Evolutionary conservation across 2,329 filamentous ascomycete genomes (phyloP).

Genomic region (Diplodia mutila): DNA sequence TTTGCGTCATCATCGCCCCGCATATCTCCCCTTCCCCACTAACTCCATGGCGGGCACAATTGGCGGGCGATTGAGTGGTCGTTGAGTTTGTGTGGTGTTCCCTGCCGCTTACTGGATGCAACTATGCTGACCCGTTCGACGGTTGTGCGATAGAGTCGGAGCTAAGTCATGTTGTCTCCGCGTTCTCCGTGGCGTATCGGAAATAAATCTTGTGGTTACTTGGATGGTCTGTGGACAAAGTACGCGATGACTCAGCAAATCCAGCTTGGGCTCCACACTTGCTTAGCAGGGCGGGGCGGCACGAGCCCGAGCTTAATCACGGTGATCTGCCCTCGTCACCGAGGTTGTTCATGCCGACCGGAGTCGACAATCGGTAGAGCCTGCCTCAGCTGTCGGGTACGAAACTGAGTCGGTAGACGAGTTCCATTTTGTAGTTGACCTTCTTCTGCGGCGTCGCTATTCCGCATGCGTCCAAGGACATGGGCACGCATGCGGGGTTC

Average conservation of each 20-base stretch:
- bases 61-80: not conserved
- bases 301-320: constrained; percentile 13
- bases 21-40: not conserved
- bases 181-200: not conserved
- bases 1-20: not conserved
- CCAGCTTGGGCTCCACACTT: not conserved
- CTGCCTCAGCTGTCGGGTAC: not conserved
- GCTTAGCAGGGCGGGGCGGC: constrained; percentile 10
- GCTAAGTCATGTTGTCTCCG: not conserved
- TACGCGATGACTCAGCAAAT: not conserved
- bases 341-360: not conserved
- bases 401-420: not conserved
- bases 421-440: not conserved
- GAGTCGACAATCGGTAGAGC: not conserved
- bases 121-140: not conserved
- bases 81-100: not conserved
- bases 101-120: not conserved
- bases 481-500: not conserved
- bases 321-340: constrained; percentile 3
- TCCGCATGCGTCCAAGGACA: not conserved
- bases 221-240: not conserved
- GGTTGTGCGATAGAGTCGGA: not conserved
- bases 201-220: not conserved
- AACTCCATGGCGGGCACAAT: not conserved
- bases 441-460: not conserved